A percentile compares a stretch with the other conserved stretches of the same genome.
Conservation (phyloP, 2,329 filamentous ascomycete species). For the Ramularia endophylla region DNA sequence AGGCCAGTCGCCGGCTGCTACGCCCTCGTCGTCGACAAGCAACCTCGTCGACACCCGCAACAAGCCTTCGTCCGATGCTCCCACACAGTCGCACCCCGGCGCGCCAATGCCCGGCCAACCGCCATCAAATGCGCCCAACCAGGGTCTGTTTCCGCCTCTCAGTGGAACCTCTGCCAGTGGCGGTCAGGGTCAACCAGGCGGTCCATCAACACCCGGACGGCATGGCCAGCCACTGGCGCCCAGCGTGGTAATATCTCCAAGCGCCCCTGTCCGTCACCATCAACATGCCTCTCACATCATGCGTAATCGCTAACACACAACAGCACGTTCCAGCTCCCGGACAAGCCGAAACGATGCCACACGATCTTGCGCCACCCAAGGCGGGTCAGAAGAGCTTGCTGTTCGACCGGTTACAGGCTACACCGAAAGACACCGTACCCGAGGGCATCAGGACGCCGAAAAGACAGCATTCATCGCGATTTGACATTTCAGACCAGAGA, state of each 20-base stretch:
- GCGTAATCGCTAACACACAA: slow-evolving; percentile 14
- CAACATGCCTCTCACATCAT: slow-evolving; percentile 1
- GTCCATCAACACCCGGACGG: slow-evolving; percentile 24
- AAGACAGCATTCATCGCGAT: slow-evolving; percentile 93
- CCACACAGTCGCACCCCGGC: slow-evolving; percentile 43
- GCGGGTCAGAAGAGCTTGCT: slow-evolving; percentile 82
- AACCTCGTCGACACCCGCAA: slow-evolving; percentile 79
- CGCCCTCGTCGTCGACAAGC: slow-evolving; percentile 84
- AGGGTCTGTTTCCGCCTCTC: slow-evolving; percentile 20
- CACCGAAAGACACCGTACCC: slow-evolving; percentile 83
- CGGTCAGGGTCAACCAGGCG: slow-evolving; percentile 18
- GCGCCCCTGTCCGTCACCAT: slow-evolving; percentile 66
- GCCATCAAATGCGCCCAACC: slow-evolving; percentile 15
- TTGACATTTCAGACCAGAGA: slow-evolving; percentile 90
- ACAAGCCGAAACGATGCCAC: slow-evolving; percentile 94
- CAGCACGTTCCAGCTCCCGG: slow-evolving; percentile 91
- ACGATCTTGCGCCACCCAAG: slow-evolving; percentile 91
- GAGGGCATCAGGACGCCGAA: slow-evolving; percentile 94
- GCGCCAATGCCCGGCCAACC: slow-evolving; percentile 25
- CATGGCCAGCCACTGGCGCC: slow-evolving; percentile 42
- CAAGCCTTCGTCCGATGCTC: slow-evolving; percentile 57
- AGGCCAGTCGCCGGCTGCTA: slow-evolving; percentile 56
- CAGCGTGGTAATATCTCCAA: slow-evolving; percentile 91
- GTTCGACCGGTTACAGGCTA: slow-evolving; percentile 84
- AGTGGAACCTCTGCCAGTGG: slow-evolving; percentile 12